phyloP scores from a whole-genome alignment of 305 asterid genomes.

The Andrographis paniculata region DNA sequence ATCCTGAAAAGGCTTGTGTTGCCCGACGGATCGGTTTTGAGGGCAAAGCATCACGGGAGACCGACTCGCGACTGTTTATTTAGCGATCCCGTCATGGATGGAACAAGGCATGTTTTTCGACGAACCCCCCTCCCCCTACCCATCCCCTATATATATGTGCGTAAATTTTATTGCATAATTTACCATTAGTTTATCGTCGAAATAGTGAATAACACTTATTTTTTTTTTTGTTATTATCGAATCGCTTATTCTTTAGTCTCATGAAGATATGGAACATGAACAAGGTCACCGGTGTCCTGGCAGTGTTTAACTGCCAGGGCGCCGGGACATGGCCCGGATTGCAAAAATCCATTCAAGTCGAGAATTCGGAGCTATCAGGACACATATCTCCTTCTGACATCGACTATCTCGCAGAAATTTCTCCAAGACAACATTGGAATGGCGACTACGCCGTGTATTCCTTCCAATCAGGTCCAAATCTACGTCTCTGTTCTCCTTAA shows the following conservation, averaged over 20 bases:
- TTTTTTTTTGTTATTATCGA: no score
- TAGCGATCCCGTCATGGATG: slow-evolving; percentile 45
- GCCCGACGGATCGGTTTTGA: slow-evolving; percentile 49
- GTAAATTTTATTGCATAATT: no score
- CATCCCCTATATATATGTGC: background rate
- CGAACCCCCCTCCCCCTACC: background rate
- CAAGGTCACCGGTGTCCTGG: slow-evolving; percentile 41
- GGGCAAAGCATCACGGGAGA: slow-evolving; percentile 47
- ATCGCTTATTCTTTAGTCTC: slow-evolving; percentile 39
- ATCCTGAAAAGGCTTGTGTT: slow-evolving; percentile 47
- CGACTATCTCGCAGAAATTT: slow-evolving; percentile 34
- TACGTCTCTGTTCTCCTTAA: background rate
- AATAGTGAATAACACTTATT: no score
- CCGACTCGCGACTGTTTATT: slow-evolving; percentile 49
- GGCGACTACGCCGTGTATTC: slow-evolving; percentile 45
- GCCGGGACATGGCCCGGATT: slow-evolving; percentile 53
- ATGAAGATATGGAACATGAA: slow-evolving; percentile 55
- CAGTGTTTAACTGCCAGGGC: slow-evolving; percentile 57
- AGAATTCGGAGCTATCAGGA: slow-evolving; percentile 26
- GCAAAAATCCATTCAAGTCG: slow-evolving; percentile 12
- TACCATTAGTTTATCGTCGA: no score
- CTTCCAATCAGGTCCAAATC: slow-evolving; percentile 35
- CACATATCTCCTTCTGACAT: slow-evolving; percentile 39
- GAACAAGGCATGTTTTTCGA: slow-evolving; percentile 34
- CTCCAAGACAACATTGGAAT: slow-evolving; percentile 17